Base-by-base conservation (phyloP, 441 rosid species). In the Adansonia rubrostipa region DNA sequence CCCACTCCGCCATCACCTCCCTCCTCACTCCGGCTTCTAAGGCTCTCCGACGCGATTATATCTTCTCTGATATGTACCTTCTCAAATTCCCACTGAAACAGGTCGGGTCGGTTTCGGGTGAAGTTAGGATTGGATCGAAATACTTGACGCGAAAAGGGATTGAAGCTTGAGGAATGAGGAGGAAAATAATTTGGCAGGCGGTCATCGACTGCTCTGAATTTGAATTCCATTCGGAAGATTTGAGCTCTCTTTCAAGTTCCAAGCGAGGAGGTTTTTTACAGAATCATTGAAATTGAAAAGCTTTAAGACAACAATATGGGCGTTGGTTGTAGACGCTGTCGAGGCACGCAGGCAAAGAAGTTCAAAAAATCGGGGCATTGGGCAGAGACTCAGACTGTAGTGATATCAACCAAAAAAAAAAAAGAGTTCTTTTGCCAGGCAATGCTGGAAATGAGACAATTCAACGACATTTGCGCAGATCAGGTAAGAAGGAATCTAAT, bases 21-120 rank as follows among this genome's bases (percentile, higher is more conserved):
- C 84, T 81, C 72, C 84, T 76, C 61, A 89, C 90, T 79, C 90
- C 92, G 0, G 82, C 87, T 69, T 89, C 86, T 1, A 90, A 85
- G 56, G 69, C 74, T 61, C 80, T 78, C 53, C 86, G 83, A 15
- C 86, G 81, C 81, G 7, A 90, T 80, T 73, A 90, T 87, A 82
- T 86, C 89, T 51, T 80, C 83, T 63, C 89, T 80, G 9, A 88
- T 85, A 13, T 77, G 77, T 6, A 79, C 86, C 82, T 90, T 90
- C 80, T 88, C 91, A 0, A 83, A 74, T 66, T 87, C 84, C 5
- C 86, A 80, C 75, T 68, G 81, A 22, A 84, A 33, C 28, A 75
- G 74, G 74, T 83, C 79, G 45, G 69, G 62, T 54, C 22, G 48
- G 44, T 0, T 60, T 80, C 33, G 28, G 65, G 47, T 0, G 73